Evolutionary conservation across 192 early-diverging fungal genomes (phyloP), one percentile per base, ranked within the genome.

Genomic region (Coemansia sp.): DNA sequence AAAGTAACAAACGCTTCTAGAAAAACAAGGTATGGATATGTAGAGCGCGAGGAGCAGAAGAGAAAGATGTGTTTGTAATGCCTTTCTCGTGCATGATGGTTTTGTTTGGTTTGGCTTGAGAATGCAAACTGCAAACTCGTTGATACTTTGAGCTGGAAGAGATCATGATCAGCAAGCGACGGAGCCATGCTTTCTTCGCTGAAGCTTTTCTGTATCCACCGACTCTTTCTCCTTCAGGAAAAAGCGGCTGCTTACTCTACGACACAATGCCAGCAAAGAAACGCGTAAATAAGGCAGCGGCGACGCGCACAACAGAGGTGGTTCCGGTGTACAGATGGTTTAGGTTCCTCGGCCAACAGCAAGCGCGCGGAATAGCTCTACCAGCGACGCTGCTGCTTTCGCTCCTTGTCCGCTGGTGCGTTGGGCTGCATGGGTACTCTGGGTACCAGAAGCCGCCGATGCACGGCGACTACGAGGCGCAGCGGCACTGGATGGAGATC

Each of bases 401-500:
- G 63, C 78, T 87, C 0, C 70, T 88, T 5, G 69, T 93, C 7
- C 86, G 88, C 52, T 91, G 85, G 84, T 68, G 76, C 2, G 81
- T 92, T 2, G 82, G 80, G 14, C 79, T 93, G 33, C 78, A 83
- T 38, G 85, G 84, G 7, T 92, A 95, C 60, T 95, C 93, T 56
- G 93, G 92, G 17, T 63, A 65, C 25, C 82, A 82, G 13, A 81
- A 67, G 4, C 89, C 90, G n/a, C 97, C 94, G 20, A 75, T 91
- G 59, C 90, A 80, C 74, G 97, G 97, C 34, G 97, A 98, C 74
- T 98, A 95, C 75, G 97, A 98, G 62, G 97, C 97, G 4, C 97
- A 98, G 65, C 81, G 97, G 27, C 97, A 98, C 72, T 98, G 97
- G 97, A 89, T 99, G 87, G 97, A 99, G 74, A 72, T 99, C 36